phyloP scores from a whole-genome alignment of 2,329 filamentous ascomycete species.

The Ceratocystiopsis minuta region DNA sequence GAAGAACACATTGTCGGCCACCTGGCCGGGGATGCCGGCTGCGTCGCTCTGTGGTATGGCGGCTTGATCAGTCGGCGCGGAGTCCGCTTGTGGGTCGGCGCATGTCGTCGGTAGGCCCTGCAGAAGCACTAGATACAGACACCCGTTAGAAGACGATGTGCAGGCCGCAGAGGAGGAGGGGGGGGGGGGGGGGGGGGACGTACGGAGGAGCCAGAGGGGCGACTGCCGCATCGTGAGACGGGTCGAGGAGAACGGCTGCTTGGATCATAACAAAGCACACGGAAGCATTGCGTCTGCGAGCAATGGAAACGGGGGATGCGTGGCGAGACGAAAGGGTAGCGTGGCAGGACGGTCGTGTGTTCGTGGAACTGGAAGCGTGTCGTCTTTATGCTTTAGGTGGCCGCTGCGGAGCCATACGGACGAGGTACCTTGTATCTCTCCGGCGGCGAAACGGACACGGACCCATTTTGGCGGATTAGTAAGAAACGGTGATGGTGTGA shows the following conservation, averaged over 20 bases:
- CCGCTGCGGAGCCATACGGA: too few relatives aligned
- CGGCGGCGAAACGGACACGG: too few relatives aligned
- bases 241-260: neutral
- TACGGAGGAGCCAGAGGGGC: conserved; percentile 7
- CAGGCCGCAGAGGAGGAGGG: neutral
- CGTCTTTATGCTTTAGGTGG: too few relatives aligned
- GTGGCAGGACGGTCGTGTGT: neutral
- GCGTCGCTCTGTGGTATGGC: too few relatives aligned
- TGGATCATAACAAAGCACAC: neutral
- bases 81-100: conserved; percentile 1
- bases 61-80: neutral
- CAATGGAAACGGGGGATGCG: too few relatives aligned
- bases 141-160: too few relatives aligned
- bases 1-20: conserved; percentile 3
- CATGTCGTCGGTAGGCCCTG: conserved; percentile 6
- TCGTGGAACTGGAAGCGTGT: too few relatives aligned
- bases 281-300: neutral
- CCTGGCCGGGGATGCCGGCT: neutral
- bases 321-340: too few relatives aligned
- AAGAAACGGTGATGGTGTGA: neutral
- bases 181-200: neutral
- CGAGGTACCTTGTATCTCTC: too few relatives aligned
- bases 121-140: conserved; percentile 9
- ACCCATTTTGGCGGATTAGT: too few relatives aligned
- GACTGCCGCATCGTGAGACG: conserved; percentile 6